Evolutionary conservation across 2,329 filamentous ascomycete species (phyloP).

Genomic region (Aureobasidium sp.): DNA sequence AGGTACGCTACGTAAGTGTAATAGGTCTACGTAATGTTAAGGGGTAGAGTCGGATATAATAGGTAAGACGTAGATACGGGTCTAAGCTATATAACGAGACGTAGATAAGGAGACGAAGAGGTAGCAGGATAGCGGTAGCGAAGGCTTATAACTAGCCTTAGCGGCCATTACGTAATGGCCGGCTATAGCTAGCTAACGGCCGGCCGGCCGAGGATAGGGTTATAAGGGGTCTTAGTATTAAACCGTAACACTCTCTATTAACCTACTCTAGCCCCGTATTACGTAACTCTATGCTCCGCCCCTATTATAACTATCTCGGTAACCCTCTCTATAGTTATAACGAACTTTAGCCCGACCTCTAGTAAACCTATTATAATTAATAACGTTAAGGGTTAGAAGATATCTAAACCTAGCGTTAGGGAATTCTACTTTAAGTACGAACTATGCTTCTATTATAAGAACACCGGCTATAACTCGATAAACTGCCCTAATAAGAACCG

Average conservation of each 20-base stretch:
- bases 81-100: neutral
- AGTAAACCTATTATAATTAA: neutral
- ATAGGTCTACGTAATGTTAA: slow-evolving; percentile 1
- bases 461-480: neutral
- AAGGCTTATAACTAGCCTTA: too few species aligned
- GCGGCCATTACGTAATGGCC: too few species aligned
- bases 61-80: too few species aligned
- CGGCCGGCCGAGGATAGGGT: too few species aligned
- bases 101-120: neutral
- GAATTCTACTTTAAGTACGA: neutral
- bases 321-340: neutral
- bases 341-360: neutral
- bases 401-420: neutral
- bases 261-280: neutral
- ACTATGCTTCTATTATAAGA: neutral
- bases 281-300: neutral
- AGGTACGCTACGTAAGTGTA: neutral
- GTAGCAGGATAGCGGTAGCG: neutral
- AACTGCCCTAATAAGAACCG: neutral
- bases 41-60: too few species aligned
- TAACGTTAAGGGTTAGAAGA: too few species aligned
- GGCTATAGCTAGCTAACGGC: too few species aligned
- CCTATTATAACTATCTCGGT: neutral
- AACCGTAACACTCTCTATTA: neutral
- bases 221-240: too few species aligned